Conservation (phyloP, 345 rosid genomes). For the Salix brachista region DNA sequence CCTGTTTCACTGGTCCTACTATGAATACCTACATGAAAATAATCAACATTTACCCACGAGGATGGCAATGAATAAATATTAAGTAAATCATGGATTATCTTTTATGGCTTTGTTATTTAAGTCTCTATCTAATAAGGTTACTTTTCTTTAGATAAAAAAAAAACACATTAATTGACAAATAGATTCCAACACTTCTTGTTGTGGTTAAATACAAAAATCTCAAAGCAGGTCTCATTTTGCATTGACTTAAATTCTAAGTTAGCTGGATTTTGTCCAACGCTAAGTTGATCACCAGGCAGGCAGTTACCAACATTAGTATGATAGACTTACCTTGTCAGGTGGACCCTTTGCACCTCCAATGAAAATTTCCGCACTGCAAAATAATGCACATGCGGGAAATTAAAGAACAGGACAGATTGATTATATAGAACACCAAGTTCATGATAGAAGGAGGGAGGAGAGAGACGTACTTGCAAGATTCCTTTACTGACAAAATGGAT, state of each 20-base stretch:
- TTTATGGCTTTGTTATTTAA: background rate
- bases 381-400: background rate
- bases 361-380: constrained; percentile 77
- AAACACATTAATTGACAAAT: background rate
- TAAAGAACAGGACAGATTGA: constrained; percentile 7
- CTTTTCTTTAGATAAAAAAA: background rate
- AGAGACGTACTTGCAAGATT: constrained; percentile 67
- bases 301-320: background rate
- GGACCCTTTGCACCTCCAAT: constrained; percentile 85
- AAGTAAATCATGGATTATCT: background rate
- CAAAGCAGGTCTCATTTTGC: background rate
- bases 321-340: constrained; percentile 72
- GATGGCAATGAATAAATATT: background rate
- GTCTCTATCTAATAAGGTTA: background rate
- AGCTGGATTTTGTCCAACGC: background rate
- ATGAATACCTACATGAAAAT: constrained; percentile 56
- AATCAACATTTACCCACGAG: background rate
- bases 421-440: background rate
- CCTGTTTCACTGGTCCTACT: constrained; percentile 77
- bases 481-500: constrained; percentile 68
- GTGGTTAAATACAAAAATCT: background rate
- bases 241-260: background rate
- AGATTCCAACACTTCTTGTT: background rate
- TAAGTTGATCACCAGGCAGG: background rate
- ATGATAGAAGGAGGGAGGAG: background rate